Evolutionary conservation across 371 early-diverging fungal genomes (phyloP).

Genomic region (Mucor plumbeus): DNA sequence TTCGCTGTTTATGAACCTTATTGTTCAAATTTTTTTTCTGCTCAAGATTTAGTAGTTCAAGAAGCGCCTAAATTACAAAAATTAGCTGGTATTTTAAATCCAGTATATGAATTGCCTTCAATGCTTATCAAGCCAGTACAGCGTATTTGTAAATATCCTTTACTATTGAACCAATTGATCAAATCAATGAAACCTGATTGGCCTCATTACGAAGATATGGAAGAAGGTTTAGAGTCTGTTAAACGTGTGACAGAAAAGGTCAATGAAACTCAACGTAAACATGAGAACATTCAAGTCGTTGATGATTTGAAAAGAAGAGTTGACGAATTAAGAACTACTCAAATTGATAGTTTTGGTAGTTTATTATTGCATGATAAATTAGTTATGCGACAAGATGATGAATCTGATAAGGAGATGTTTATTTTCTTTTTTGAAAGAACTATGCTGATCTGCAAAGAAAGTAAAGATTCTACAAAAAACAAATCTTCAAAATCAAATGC

Average conservation of each 20-base stretch:
- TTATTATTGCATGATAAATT: slow-evolving; percentile 86
- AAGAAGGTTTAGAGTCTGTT: slow-evolving; percentile 78
- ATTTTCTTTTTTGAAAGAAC: slow-evolving; percentile 90
- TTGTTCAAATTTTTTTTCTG: slow-evolving; percentile 89
- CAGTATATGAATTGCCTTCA: slow-evolving; percentile 85
- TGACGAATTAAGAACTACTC: slow-evolving; percentile 21
- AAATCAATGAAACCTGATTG: slow-evolving; percentile 76
- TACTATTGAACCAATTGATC: slow-evolving; percentile 85
- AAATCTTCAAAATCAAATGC: slow-evolving; percentile 40
- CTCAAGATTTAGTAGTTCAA: slow-evolving; percentile 65
- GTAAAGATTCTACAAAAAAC: slow-evolving; percentile 51
- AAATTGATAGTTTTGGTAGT: slow-evolving; percentile 74
- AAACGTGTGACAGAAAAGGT: slow-evolving; percentile 88
- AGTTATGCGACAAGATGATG: slow-evolving; percentile 69
- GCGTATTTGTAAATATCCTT: slow-evolving; percentile 96
- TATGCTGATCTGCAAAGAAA: slow-evolving; percentile 88
- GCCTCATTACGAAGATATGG: slow-evolving; percentile 77
- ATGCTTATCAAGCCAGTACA: slow-evolving; percentile 97
- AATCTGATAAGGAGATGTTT: slow-evolving; percentile 77
- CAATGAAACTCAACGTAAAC: slow-evolving; percentile 90
- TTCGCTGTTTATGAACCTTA: slow-evolving; percentile 94
- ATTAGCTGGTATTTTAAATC: slow-evolving; percentile 78
- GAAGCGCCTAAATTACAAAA: slow-evolving; percentile 59
- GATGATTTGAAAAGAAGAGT: slow-evolving; percentile 81
- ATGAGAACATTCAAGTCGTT: slow-evolving; percentile 83